Base-by-base conservation (phyloP, 768 basidiomycete genomes). In the Strobilomyces dryophilus region DNA sequence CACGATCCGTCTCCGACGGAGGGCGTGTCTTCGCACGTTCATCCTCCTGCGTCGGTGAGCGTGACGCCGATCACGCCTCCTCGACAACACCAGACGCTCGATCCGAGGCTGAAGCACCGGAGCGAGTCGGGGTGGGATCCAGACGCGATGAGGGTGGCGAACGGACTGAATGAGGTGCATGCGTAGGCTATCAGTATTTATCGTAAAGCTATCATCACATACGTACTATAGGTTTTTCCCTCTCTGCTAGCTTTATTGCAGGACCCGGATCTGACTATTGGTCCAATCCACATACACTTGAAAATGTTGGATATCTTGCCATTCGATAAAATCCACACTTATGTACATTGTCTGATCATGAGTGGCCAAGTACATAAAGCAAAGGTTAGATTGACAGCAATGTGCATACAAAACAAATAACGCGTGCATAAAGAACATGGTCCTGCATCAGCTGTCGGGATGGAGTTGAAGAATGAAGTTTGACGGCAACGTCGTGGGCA, bases 1-100 rank as follows among this genome's bases (percentile, higher is more conserved):
- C 54, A 64, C 35, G 65, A 63, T 56, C 65, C 65, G 14, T 71
- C 70, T 7, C 70, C 68, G 17, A 71, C 68, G 58, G 67, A 68
- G 53, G 69, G 69, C 11, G 67, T 68, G 27, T 60, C 64, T 8
- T 63, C 64, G n/a, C 58, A 50, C 12, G 54, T 54, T 29, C 68
- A 64, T 49, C 66, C 55, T 8, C 55, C 64, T 12, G 52, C 61
- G 6, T 58, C 68, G 24, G 64, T 65, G 41, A 64, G 65, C 50
- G 65, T 65, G 26, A 70, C 70, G 12, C 68, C 68, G 17, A 57
- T 68, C 26, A 69, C 67, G 26, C 67, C 67, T 18, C 65, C 69
- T 18, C 65, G 54, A 31, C 55, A 54, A 4, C 57, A 49, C 18
- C 55, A 58, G 14, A 63, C 58, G 35, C 45, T 66, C 20, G 67